Percentiles rank a stretch among this genome's conserved stretches.
These are phyloP conservation scores for Aspergillus cejpii DNA, from an alignment of 2,329 filamentous ascomycete species.

Conservation along the genomic window DNA sequence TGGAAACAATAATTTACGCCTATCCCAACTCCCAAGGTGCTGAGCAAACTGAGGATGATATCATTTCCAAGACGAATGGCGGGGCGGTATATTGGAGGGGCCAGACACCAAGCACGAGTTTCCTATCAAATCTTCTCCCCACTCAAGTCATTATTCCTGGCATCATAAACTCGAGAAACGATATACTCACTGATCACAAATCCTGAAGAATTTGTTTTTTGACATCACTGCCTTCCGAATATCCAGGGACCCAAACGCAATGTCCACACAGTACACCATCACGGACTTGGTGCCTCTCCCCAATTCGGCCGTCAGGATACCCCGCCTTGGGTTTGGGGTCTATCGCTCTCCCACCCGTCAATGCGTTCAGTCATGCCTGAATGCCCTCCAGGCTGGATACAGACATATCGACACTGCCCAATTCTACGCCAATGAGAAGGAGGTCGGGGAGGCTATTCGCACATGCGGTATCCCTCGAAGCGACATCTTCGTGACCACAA, in stretches of 20 bases:
- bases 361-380: slow-evolving; percentile 53
- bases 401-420: slow-evolving; percentile 56
- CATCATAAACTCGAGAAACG: neutral
- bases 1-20: too few relatives aligned
- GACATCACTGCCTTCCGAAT: neutral
- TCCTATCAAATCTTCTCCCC: slow-evolving; percentile 10
- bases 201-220: too few relatives aligned
- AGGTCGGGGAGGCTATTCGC: slow-evolving; percentile 59
- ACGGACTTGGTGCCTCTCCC: slow-evolving; percentile 47
- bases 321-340: slow-evolving; percentile 64
- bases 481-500: slow-evolving; percentile 64
- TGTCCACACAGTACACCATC: slow-evolving; percentile 39
- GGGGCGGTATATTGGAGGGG: slow-evolving; percentile 8
- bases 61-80: slow-evolving; percentile 11
- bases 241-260: slow-evolving; percentile 13
- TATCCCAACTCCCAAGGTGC: too few relatives aligned
- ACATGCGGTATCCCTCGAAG: slow-evolving; percentile 47
- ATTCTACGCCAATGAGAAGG: slow-evolving; percentile 62
- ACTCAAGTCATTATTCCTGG: slow-evolving; percentile 1
- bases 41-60: slow-evolving; percentile 15
- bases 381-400: slow-evolving; percentile 50
- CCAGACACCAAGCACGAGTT: slow-evolving; percentile 1
- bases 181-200: neutral
- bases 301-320: slow-evolving; percentile 50
- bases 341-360: slow-evolving; percentile 53